Conservation (phyloP, 2,329 filamentous ascomycete genomes). For the Trichocomaceae sp. region DNA sequence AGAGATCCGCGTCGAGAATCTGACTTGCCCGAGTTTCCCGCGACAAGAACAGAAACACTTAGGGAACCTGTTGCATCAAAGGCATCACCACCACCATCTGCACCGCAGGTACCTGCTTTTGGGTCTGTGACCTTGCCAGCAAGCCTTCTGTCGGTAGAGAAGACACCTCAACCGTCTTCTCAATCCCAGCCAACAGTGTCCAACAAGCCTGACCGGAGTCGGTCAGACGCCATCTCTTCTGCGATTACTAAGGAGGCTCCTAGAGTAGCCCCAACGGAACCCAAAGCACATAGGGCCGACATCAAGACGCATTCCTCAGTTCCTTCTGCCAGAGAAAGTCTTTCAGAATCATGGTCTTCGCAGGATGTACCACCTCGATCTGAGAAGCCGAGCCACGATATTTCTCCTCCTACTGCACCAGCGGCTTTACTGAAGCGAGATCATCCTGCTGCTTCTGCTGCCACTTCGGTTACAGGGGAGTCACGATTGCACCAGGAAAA, state of each 20-base stretch:
- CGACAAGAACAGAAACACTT: slow-evolving; percentile 21
- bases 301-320: slow-evolving; percentile 20
- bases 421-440: slow-evolving; percentile 30
- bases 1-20: slow-evolving; percentile 28
- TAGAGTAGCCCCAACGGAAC: slow-evolving; percentile 35
- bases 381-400: slow-evolving; percentile 22
- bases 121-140: slow-evolving; percentile 31
- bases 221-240: slow-evolving; percentile 17
- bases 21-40: slow-evolving; percentile 23
- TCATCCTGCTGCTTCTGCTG: neutral
- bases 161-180: slow-evolving; percentile 12
- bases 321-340: slow-evolving; percentile 18
- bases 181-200: neutral
- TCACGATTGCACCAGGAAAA: slow-evolving; percentile 6
- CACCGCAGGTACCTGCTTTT: slow-evolving; percentile 39
- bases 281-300: slow-evolving; percentile 36
- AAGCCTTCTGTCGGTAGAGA: slow-evolving; percentile 18
- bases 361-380: slow-evolving; percentile 23
- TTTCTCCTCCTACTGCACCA: slow-evolving; percentile 32
- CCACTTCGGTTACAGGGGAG: slow-evolving; percentile 17
- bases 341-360: slow-evolving; percentile 19
- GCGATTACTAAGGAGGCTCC: slow-evolving; percentile 19
- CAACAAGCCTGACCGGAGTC: slow-evolving; percentile 10
- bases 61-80: slow-evolving; percentile 26
- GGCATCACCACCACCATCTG: slow-evolving; percentile 33